A percentile compares a stretch with the other conserved stretches of the same genome.
Conservation (phyloP, 2,329 filamentous ascomycete genomes). For the Elsinoe perseae region DNA sequence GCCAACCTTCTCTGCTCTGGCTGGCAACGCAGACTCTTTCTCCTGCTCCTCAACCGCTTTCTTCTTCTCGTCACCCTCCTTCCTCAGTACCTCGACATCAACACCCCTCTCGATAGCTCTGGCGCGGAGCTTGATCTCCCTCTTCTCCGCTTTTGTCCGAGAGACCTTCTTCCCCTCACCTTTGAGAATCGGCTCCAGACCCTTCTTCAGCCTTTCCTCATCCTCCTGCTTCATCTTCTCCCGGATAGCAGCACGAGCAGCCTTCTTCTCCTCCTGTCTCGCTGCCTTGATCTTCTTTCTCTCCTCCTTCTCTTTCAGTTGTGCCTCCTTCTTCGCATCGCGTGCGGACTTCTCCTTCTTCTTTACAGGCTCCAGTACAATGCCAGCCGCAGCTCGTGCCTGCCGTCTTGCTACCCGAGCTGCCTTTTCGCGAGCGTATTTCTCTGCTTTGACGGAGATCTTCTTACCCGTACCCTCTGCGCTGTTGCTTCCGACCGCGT, state of each 20-base stretch:
- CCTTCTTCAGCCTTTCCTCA: conserved; percentile 15
- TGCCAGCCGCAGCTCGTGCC: neutral
- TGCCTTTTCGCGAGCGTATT: conserved; percentile 14
- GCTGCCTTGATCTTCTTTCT: conserved; percentile 28
- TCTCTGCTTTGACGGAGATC: conserved; percentile 16
- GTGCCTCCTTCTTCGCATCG: conserved; percentile 18
- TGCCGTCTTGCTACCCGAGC: neutral
- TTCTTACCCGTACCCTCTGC: conserved; percentile 13
- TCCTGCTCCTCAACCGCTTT: neutral
- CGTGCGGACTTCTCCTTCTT: conserved; percentile 19
- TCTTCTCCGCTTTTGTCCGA: conserved; percentile 13
- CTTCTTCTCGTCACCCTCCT: neutral
- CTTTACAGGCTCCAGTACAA: neutral
- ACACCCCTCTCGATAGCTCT: neutral
- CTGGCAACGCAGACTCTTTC: neutral
- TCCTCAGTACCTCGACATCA: neutral
- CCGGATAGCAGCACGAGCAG: neutral
- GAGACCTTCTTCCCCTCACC: conserved; percentile 7
- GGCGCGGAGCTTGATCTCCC: conserved; percentile 1
- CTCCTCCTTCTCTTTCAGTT: conserved; percentile 15
- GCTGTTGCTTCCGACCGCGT: conserved; percentile 14
- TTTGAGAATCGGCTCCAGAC: neutral
- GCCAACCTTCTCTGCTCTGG: conserved; percentile 12
- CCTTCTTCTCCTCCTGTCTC: conserved; percentile 25
- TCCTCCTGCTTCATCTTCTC: conserved; percentile 19